A percentile compares a stretch with the other conserved stretches of the same genome.
phyloP scores from a whole-genome alignment of 495 filamentous ascomycete species.

The Penicillium bovifimosum region DNA sequence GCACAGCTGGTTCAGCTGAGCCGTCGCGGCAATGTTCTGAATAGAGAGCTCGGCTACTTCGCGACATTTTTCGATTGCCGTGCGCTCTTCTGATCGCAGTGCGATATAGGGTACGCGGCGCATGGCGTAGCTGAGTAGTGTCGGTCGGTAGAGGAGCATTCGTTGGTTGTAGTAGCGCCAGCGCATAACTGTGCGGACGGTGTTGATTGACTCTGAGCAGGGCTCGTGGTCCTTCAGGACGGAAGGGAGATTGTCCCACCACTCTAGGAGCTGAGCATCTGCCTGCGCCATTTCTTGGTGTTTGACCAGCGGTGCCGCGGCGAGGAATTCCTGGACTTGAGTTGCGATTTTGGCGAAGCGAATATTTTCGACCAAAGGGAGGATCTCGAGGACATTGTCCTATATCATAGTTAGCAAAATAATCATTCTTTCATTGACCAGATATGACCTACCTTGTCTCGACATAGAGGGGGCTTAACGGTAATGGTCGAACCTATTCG shows the following conservation, averaged over 20 bases:
- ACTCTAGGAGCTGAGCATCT: slow-evolving; percentile 62
- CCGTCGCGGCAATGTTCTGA: slow-evolving; percentile 62
- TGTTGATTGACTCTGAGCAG: slow-evolving; percentile 64
- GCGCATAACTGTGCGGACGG: slow-evolving; percentile 70
- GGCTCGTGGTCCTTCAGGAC: slow-evolving; percentile 64
- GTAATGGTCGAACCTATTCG: slow-evolving; percentile 70
- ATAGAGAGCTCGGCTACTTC: slow-evolving; percentile 65
- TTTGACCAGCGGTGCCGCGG: slow-evolving; percentile 59
- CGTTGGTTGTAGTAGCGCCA: slow-evolving; percentile 77
- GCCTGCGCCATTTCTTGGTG: slow-evolving; percentile 59
- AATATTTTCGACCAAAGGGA: slow-evolving; percentile 71
- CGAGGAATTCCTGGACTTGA: slow-evolving; percentile 69
- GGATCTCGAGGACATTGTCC: slow-evolving; percentile 50
- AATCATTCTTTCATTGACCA: background rate
- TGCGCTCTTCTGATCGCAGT: slow-evolving; percentile 57
- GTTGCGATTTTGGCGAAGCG: slow-evolving; percentile 77
- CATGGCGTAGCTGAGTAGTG: slow-evolving; percentile 65
- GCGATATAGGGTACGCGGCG: slow-evolving; percentile 56
- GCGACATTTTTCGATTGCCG: slow-evolving; percentile 62
- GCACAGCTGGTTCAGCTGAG: slow-evolving; percentile 66
- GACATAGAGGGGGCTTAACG: slow-evolving; percentile 59
- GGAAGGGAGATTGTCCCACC: slow-evolving; percentile 66
- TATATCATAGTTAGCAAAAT: slow-evolving; percentile 35
- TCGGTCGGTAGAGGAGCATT: slow-evolving; percentile 73
- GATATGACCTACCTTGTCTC: slow-evolving; percentile 42